Conservation (phyloP, 208 protist genomes). For the Plasmodiophora brassicae region DNA sequence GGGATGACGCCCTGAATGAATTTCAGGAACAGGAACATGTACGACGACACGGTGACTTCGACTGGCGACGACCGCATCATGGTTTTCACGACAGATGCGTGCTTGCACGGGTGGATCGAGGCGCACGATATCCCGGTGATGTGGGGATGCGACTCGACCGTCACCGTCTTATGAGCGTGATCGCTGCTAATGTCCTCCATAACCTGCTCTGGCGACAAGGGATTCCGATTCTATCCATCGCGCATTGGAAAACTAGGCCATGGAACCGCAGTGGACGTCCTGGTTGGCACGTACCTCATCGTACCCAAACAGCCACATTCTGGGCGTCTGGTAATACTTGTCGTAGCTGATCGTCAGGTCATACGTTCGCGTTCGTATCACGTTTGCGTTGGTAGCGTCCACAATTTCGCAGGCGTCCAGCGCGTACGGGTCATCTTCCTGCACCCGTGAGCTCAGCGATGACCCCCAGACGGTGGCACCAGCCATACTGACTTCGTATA, state of each 20-base stretch:
- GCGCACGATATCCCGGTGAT: constrained; percentile 66
- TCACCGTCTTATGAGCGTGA: constrained; percentile 90
- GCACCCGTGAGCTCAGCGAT: background rate
- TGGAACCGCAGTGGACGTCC: background rate
- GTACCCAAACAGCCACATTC: constrained; percentile 90
- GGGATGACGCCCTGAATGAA: constrained; percentile 90
- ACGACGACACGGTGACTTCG: constrained; percentile 41
- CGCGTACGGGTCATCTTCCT: background rate
- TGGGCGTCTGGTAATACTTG: constrained; percentile 89
- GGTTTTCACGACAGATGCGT: constrained; percentile 69
- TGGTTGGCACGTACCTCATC: constrained; percentile 59
- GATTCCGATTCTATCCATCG: constrained; percentile 49
- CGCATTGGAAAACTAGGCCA: background rate
- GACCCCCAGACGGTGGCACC: background rate
- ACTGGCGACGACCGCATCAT: background rate
- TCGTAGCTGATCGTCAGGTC: constrained; percentile 93
- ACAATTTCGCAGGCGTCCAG: background rate
- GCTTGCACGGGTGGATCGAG: constrained; percentile 91
- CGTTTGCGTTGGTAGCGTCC: background rate
- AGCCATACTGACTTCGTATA: background rate
- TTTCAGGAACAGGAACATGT: constrained; percentile 81
- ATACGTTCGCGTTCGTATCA: constrained; percentile 75
- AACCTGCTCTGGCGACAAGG: constrained; percentile 76
- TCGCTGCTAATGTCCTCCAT: constrained; percentile 92
- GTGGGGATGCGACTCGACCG: constrained; percentile 82